A percentile compares a stretch with the other conserved stretches of the same genome.
phyloP scores from a whole-genome alignment of 441 rosid genomes.

The Isatis lusitanica region DNA sequence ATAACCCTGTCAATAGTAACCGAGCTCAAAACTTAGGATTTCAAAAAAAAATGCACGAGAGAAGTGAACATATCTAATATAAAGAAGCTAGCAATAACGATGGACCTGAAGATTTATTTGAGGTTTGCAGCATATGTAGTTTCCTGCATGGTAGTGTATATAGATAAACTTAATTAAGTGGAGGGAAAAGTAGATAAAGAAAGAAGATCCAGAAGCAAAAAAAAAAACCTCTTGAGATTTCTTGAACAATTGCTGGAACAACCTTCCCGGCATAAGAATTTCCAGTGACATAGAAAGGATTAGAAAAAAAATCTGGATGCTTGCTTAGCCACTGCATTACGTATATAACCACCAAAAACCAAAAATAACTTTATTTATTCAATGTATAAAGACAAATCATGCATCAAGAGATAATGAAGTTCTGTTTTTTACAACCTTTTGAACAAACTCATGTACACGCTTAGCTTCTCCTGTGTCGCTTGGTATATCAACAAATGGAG shows the following conservation, averaged over 20 bases:
- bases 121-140: conserved; percentile 43
- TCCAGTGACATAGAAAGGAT: conserved; percentile 52
- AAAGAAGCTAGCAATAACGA: not conserved
- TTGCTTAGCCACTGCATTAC: conserved; percentile 55
- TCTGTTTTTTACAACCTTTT: not conserved
- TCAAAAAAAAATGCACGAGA: not conserved
- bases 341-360: no score
- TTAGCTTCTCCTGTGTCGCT: not conserved
- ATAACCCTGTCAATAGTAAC: conserved; percentile 47
- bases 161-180: no score
- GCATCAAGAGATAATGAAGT: not conserved
- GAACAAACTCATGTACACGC: not conserved
- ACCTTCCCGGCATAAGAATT: conserved; percentile 61
- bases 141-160: not conserved
- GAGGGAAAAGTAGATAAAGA: no score
- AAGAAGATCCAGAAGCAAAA: no score
- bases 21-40: not conserved
- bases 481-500: not conserved
- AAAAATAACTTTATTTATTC: no score
- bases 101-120: conserved; percentile 53
- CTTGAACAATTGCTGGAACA: conserved; percentile 43
- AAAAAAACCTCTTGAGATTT: no score
- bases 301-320: conserved; percentile 49
- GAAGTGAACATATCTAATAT: no score
- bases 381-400: not conserved